These are phyloP conservation scores for Casuarina glauca DNA, from an alignment of 306 rosid genomes.

Conservation along the genomic window DNA sequence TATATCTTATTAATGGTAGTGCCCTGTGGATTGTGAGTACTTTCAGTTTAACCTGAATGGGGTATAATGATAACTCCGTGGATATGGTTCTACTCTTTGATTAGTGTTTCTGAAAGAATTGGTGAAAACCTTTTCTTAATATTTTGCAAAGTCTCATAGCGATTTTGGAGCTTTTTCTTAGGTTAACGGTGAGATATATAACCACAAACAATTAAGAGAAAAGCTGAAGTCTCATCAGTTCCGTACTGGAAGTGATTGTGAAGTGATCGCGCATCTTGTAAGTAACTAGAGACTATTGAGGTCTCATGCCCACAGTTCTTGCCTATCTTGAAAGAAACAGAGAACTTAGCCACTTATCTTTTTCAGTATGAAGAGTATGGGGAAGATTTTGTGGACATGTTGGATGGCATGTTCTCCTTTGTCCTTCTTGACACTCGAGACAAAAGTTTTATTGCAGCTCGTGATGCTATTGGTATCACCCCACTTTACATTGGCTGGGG, in stretches of 20 bases:
- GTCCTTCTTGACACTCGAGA: conserved; percentile 86
- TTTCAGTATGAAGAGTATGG: conserved; percentile 93
- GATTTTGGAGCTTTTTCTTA: conserved; percentile 36
- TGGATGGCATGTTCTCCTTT: conserved; percentile 96
- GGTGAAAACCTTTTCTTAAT: conserved; percentile 1
- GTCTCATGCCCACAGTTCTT: not conserved
- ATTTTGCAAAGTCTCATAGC: conserved; percentile 5
- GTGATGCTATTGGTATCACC: conserved; percentile 89
- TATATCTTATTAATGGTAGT: conserved; percentile 26
- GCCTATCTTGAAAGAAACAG: not conserved
- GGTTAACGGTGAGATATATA: conserved; percentile 99
- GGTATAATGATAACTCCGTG: not conserved
- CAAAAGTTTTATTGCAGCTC: conserved; percentile 85
- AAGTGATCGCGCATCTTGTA: conserved; percentile 98
- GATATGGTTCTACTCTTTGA: not conserved
- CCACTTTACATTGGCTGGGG: conserved; percentile 99
- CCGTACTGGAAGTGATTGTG: conserved; percentile 94
- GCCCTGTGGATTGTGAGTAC: not conserved
- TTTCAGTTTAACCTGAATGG: not conserved
- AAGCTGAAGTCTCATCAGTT: conserved; percentile 72
- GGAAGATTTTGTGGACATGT: conserved; percentile 84
- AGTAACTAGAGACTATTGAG: conserved; percentile 39
- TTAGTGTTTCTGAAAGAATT: not conserved
- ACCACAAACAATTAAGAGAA: conserved; percentile 69
- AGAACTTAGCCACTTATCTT: conserved; percentile 25